These are phyloP conservation scores for Setaria viridis DNA, from an alignment of 202 grass and related monocot species.

Conservation along the genomic window DNA sequence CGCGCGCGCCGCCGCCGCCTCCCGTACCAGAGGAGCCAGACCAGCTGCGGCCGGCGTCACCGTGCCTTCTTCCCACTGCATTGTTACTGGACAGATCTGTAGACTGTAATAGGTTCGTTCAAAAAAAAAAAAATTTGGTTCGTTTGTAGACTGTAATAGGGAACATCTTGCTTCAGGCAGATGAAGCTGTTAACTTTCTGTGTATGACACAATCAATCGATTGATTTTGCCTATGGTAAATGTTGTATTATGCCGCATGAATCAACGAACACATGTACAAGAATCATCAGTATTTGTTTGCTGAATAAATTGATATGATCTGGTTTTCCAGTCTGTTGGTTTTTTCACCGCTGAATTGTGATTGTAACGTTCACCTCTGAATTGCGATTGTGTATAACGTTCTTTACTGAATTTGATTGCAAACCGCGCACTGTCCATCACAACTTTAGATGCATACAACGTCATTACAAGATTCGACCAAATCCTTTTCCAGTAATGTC, in stretches of 20 bases:
- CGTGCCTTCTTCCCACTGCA: constrained; percentile 3
- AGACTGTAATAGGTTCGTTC: background rate
- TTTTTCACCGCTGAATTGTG: background rate
- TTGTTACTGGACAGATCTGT: background rate
- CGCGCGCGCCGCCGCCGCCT: background rate
- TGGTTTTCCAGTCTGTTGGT: background rate
- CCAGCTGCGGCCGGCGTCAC: background rate
- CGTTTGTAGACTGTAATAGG: background rate
- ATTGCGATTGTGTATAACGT: background rate
- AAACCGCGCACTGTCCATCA: background rate
- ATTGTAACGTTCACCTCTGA: background rate
- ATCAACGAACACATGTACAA: background rate
- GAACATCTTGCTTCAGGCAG: background rate
- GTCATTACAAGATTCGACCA: background rate
- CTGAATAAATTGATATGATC: background rate
- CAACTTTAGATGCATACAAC: background rate
- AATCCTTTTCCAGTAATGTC: background rate
- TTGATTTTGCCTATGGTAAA: background rate
- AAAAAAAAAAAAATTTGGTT: no score
- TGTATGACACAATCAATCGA: background rate
- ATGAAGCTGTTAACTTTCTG: background rate
- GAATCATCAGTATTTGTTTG: background rate
- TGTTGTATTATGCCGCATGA: background rate
- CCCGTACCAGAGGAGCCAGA: constrained; percentile 24
- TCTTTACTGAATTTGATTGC: background rate